Evolutionary conservation across 345 rosid species (phyloP), one percentile per base, ranked within the genome.

Genomic region (Mercurialis annua): DNA sequence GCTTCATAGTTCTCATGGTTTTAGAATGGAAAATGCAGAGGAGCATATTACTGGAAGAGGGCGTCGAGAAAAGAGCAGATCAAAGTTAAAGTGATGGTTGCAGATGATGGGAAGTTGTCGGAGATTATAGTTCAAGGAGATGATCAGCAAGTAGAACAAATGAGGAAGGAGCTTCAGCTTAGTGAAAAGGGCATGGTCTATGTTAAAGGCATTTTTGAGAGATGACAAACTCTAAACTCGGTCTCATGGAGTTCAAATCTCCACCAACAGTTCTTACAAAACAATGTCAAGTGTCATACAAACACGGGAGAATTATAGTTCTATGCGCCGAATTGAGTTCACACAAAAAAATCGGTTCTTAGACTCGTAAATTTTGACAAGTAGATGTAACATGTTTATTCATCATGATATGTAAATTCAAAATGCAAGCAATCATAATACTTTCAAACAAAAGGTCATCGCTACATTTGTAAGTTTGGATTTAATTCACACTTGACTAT

Each of bases 1-100:
- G 8, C 44, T 40, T 8, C 44, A 15, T 21, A 48, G 27, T 24
- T 29, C 47, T 78, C 26, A 68, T 64, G 49, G 27, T 51, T 64
- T 54, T 46, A 27, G 24, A 18, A 21, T 64, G 61, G 59, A 50
- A 24, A 54, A 24, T 76, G 74, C 84, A 93, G 97, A 36, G 97
- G 98, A 49, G 92, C 78, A 18, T 93, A 89, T 73, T 90, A 93
- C 67, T 88, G 97, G 97, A 88, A 81, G 64, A 69, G 83, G 64
- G 98, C 98, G 20, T 93, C 98, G 1, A 87, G 98, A 75, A 90
- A 83, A 73, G 97, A 87, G 78, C 88, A 93, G 83, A 88, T 93
- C 50, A 87, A 93, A 73, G 97, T 93, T 62, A 90, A 84, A 78
- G 77, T 89, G 90, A 57, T 86, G 36, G 78, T 90, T 4, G 89